phyloP scores from a whole-genome alignment of 371 early-diverging fungal species.

The Circinella minor region DNA sequence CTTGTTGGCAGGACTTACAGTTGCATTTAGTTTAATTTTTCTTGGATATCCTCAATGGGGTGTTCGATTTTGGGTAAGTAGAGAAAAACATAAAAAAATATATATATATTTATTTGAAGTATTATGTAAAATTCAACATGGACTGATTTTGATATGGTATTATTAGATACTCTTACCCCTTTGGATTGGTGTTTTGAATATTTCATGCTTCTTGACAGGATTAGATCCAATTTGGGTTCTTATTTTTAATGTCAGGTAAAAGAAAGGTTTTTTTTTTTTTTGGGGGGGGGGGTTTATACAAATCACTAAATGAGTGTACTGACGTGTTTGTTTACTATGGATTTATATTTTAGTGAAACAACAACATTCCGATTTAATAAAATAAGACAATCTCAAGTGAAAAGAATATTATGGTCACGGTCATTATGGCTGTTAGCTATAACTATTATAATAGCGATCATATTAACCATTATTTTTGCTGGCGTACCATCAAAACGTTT shows the following conservation, averaged over 20 bases:
- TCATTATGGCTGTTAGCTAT: constrained; percentile 43
- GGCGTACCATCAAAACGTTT: constrained; percentile 44
- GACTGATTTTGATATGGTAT: not conserved
- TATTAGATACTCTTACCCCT: constrained; percentile 41
- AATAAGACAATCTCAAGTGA: constrained; percentile 47
- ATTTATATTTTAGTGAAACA: constrained; percentile 40
- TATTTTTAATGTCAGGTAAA: constrained; percentile 50
- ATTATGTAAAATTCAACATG: not conserved
- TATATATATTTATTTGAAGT: not conserved
- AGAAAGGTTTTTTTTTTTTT: not conserved
- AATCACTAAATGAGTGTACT: too few species aligned
- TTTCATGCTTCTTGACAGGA: constrained; percentile 43
- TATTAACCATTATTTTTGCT: constrained; percentile 47
- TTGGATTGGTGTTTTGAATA: constrained; percentile 51
- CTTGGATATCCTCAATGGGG: constrained; percentile 57
- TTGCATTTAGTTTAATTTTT: constrained; percentile 61
- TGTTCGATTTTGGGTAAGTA: constrained; percentile 57
- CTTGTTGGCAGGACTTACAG: constrained; percentile 60
- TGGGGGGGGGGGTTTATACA: too few species aligned
- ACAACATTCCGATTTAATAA: constrained; percentile 51
- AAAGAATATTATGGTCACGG: constrained; percentile 41
- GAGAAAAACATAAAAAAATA: not conserved
- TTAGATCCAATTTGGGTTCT: constrained; percentile 55
- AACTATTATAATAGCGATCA: constrained; percentile 33
- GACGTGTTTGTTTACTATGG: too few species aligned